Evolutionary conservation across 1,139 yeast species (phyloP).

Genomic region (Yamadazyma diddensiae): DNA sequence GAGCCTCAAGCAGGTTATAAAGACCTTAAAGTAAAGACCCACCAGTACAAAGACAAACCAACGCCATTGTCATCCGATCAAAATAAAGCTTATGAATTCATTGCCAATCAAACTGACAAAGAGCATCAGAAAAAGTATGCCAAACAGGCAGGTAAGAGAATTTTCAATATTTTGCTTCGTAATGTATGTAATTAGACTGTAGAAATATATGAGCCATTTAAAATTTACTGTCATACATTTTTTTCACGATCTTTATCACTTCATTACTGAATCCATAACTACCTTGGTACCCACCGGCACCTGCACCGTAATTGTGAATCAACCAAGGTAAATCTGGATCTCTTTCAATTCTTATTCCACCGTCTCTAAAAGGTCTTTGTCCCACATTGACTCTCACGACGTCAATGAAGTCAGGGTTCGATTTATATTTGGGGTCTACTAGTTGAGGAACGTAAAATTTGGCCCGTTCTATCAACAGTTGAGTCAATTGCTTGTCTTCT

Average conservation of each 20-base stretch:
- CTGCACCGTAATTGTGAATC: slow-evolving; percentile 52
- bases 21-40: slow-evolving; percentile 29
- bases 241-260: slow-evolving; percentile 19
- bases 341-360: slow-evolving; percentile 43
- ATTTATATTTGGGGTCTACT: slow-evolving; percentile 26
- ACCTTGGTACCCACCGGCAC: slow-evolving; percentile 55
- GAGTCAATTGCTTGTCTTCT: slow-evolving; percentile 35
- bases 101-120: slow-evolving; percentile 29
- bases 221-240: background rate
- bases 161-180: slow-evolving; percentile 21
- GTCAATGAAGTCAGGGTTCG: slow-evolving; percentile 36
- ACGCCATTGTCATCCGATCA: slow-evolving; percentile 31
- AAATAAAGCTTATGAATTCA: slow-evolving; percentile 26
- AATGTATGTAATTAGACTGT: slow-evolving; percentile 17
- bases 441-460: slow-evolving; percentile 41
- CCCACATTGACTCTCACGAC: slow-evolving; percentile 43
- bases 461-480: slow-evolving; percentile 40
- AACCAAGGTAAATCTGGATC: slow-evolving; percentile 32
- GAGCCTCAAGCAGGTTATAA: slow-evolving; percentile 34
- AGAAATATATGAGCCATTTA: background rate
- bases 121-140: slow-evolving; percentile 42
- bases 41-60: slow-evolving; percentile 32
- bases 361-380: slow-evolving; percentile 46
- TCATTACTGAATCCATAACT: slow-evolving; percentile 38
- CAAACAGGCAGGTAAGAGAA: slow-evolving; percentile 23